Base-by-base conservation (phyloP, 177 flowering plant genomes). In the Vitis hybrid region DNA sequence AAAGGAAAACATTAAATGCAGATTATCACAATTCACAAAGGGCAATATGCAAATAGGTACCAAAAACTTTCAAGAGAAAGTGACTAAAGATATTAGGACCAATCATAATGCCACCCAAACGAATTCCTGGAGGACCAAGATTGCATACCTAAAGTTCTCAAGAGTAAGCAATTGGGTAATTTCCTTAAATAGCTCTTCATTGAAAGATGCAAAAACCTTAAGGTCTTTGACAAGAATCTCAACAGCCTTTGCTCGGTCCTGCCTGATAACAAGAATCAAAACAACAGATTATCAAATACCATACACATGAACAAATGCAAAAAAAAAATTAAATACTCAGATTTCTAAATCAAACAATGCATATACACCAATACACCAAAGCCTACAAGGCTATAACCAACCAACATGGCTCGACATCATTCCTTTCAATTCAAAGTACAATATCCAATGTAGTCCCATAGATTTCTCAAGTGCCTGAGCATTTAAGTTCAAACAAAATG, bases 101-200 rank as follows among this genome's bases (percentile, higher is more conserved):
- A 64, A 64, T 64, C 19, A 26, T 4, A 50, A 22, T 60, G 12
- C 14, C 19, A 68, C 45, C 31, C 45, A n/a, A 67, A 26, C 29
- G 29, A 26, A 26, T 26, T 26, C 29, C 29, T 62, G 15, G 48
- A 19, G 16, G 22, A 49, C 8, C n/a, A 45, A 45, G 3, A 29
- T 58, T 7, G 26, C 9, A 18, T 64, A 87, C 93, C 93, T 86
- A 69, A 87, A 89, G 74, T 89, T 87, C 22, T 87, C 94, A 2
- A 89, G 85, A 55, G 90, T 85, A 14, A 89, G 78, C 60, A 89
- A 66, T 70, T 89, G 93, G 9, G 91, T 89, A 7, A 89, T 87
- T 64, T 89, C 93, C 76, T 89, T 89, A 77, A 85, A 89, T 60
- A 89, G 88, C 61, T 89, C 93, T 70, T 89, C 93, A 75, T 87